Evolutionary conservation across 2,329 filamentous ascomycete species (phyloP), one percentile per base, ranked within the genome.

Genomic region (Helotiales sp.): DNA sequence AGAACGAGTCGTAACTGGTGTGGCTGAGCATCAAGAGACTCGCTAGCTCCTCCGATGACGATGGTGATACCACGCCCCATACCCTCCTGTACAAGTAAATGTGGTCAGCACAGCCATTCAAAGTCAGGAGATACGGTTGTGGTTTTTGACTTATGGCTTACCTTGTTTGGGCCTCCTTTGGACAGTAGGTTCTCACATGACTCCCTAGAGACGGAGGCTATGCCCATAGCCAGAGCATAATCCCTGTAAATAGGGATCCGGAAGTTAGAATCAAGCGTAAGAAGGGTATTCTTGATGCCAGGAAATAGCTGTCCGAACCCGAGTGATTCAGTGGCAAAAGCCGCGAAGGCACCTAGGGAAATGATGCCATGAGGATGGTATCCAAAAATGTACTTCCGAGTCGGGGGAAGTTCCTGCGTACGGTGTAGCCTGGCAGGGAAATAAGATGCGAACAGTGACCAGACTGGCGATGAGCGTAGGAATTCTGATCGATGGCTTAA

Each of bases 301-400:
- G 96, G 96, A 75, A 97, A 99, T 69, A 97, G 87, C 64, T 92
- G 88, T 0, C 87, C 85, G 78, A 97, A 98, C 0, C 93, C 93
- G 0, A 97, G 85, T 0, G 93, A 93, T 74, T 97, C 94, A 0
- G 95, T 98, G 3, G 86, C 92, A 76, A 98, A 98, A 5, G 94
- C 92, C 5, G 89, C 92, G 81, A 95, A 97, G 0, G 94, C 95
- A n/a, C 95, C 96, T 74, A 97, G 93, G 5, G 92, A 96, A 75
- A 99, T 97, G 79, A 99, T 98, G 26, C 96, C 95, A 77, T 99
- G 96, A 0, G 96, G 96, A 75, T 98, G 96, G 79, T 98, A 98
- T 52, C 95, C 95, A 75, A 99, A 93, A 70, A 99, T 93, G 81
- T 98, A 99, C 80, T 97, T 97, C 70, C 93, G 86, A 1, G 91